A percentile compares a stretch with the other conserved stretches of the same genome.
Evolutionary conservation across 169 alveolate species (phyloP).

Genomic region (Toxoplasma gondii): DNA sequence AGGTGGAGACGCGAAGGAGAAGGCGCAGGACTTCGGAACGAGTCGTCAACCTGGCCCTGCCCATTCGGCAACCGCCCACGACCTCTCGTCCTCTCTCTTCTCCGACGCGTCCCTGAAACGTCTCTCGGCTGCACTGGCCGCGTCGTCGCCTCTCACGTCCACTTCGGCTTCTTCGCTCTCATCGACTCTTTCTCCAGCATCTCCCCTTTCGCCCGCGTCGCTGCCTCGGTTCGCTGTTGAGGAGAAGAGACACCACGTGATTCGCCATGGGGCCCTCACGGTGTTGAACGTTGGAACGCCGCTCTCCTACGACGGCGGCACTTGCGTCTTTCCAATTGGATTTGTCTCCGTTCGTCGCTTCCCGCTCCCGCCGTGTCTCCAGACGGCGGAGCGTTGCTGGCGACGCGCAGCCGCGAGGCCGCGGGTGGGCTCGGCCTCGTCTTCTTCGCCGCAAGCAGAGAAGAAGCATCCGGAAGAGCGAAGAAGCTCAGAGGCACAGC

Average conservation of each 20-base stretch:
- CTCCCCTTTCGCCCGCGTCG: not conserved
- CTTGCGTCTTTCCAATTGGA: slow-evolving; percentile 41
- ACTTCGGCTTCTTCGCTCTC: not conserved
- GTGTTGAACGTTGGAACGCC: slow-evolving; percentile 44
- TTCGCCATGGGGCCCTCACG: slow-evolving; percentile 51
- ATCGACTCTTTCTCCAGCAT: not conserved
- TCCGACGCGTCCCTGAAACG: not conserved
- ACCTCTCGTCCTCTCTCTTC: not conserved
- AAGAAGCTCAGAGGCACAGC: not conserved
- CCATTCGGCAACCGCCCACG: no score
- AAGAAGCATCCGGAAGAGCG: not conserved
- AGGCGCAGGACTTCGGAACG: no score
- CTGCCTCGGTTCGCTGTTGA: not conserved
- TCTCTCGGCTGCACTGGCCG: not conserved
- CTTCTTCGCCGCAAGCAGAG: slow-evolving; percentile 7
- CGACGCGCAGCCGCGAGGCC: slow-evolving; percentile 10
- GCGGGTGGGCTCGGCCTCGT: not conserved
- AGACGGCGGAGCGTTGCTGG: not conserved
- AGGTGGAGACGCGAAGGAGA: no score
- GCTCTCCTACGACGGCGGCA: slow-evolving; percentile 50
- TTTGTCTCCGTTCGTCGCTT: slow-evolving; percentile 51
- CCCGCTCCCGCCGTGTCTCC: slow-evolving; percentile 26
- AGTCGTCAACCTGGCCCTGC: no score
- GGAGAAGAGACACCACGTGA: slow-evolving; percentile 14
- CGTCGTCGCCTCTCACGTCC: not conserved